Conservation (phyloP, 768 basidiomycete genomes). For the Candolleomyces efflorescens region DNA sequence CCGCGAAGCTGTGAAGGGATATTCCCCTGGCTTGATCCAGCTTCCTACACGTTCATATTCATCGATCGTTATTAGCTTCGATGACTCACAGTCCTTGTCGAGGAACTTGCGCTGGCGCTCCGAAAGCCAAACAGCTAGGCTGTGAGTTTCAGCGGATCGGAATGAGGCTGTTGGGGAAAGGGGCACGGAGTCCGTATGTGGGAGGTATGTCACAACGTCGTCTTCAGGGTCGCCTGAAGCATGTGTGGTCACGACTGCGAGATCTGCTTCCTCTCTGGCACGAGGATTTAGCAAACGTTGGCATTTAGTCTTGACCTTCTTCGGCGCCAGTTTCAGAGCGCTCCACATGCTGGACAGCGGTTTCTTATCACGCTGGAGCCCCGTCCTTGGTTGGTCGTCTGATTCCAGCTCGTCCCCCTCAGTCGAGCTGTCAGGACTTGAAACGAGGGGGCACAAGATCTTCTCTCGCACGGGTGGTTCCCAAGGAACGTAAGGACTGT, state of each 20-base stretch:
- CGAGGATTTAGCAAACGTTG: conserved; percentile 8
- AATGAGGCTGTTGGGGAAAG: conserved; percentile 14
- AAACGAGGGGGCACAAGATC: conserved; percentile 30
- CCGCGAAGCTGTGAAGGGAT: conserved; percentile 12
- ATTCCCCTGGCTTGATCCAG: conserved; percentile 31
- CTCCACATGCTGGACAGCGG: conserved; percentile 7
- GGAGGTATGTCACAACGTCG: conserved; percentile 11
- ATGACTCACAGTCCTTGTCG: conserved; percentile 20
- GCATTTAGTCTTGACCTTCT: conserved; percentile 7
- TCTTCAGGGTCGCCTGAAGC: background rate
- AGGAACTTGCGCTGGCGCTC: conserved; percentile 28
- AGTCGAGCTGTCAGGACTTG: background rate
- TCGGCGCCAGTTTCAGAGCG: conserved; percentile 7
- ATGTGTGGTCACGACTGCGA: background rate
- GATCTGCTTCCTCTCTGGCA: background rate
- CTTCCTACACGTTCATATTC: conserved; percentile 47
- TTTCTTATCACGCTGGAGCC: conserved; percentile 1
- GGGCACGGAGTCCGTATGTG: conserved; percentile 9
- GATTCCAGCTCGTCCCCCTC: background rate
- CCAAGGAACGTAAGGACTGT: conserved; percentile 56
- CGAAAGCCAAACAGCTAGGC: conserved; percentile 32
- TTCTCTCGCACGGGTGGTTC: conserved; percentile 35
- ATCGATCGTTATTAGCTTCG: conserved; percentile 35
- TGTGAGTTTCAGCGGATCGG: conserved; percentile 21
- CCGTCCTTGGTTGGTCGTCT: background rate